A percentile compares a stretch with the other conserved stretches of the same genome.
These are phyloP conservation scores for Eucalyptus polyanthemos DNA, from an alignment of 345 rosid genomes.

Conservation along the genomic window DNA sequence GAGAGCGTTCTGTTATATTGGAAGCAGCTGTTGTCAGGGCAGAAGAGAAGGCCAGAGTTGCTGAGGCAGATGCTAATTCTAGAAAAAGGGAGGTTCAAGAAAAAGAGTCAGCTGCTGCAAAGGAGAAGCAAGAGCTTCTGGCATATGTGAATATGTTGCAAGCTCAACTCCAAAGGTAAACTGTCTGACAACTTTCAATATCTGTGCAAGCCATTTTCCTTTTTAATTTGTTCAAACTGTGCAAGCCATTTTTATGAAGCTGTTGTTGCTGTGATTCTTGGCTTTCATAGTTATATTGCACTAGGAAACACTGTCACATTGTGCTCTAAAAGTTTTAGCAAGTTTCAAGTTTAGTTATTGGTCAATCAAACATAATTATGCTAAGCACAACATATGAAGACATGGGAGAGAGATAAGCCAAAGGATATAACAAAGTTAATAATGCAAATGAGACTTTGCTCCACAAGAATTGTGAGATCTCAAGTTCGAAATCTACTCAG, in stretches of 20 bases:
- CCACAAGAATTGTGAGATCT: neutral
- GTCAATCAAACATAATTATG: neutral
- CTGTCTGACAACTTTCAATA: neutral
- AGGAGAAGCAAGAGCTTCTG: conserved; percentile 82
- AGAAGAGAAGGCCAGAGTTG: conserved; percentile 73
- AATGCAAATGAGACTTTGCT: neutral
- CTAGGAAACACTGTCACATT: neutral
- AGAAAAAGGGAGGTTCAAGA: conserved; percentile 61
- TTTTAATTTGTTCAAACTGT: neutral
- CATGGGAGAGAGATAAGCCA: neutral
- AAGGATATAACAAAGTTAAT: neutral
- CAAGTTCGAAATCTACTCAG: neutral
- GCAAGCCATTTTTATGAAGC: neutral
- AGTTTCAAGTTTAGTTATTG: neutral
- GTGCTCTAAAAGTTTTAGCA: neutral
- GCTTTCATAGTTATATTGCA: neutral
- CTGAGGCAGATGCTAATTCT: conserved; percentile 65
- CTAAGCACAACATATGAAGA: neutral
- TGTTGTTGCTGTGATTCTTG: neutral
- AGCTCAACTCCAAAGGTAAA: conserved; percentile 83
- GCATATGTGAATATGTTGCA: conserved; percentile 62
- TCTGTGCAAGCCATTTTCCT: neutral
- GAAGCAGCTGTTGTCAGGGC: conserved; percentile 82
- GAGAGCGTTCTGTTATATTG: conserved; percentile 71
- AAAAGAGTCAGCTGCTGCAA: conserved; percentile 53